A percentile compares a stretch with the other conserved stretches of the same genome.
Conservation (phyloP, 2,329 filamentous ascomycete species). For the Claviceps maximensis region DNA sequence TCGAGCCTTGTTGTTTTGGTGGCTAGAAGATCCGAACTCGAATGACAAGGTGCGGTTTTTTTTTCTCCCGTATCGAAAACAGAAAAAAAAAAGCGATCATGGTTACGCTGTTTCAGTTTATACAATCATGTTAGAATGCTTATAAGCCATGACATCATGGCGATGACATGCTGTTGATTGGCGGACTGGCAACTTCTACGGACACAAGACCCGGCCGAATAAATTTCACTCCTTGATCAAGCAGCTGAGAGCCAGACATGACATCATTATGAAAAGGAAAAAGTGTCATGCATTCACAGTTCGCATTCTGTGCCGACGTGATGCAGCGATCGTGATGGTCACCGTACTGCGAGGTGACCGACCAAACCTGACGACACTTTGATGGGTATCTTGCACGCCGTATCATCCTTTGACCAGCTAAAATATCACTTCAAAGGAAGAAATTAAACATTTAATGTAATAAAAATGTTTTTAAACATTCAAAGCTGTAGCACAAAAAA, state of each 20-base stretch:
- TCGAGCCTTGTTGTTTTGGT: not conserved
- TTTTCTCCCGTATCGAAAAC: not conserved
- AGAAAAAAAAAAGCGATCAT: not conserved
- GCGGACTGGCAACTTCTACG: not conserved
- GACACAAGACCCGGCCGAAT: not conserved
- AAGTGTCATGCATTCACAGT: not conserved
- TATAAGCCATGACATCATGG: conserved; percentile 3
- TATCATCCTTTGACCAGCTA: too few species aligned
- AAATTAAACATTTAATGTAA: too few species aligned
- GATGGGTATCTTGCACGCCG: too few species aligned
- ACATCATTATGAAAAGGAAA: conserved; percentile 1
- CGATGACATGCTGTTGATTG: not conserved
- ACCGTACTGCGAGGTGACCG: not conserved
- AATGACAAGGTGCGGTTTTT: too few species aligned
- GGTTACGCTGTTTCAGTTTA: not conserved
- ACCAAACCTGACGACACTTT: not conserved
- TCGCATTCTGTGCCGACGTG: not conserved
- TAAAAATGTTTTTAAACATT: too few species aligned
- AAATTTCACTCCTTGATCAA: not conserved
- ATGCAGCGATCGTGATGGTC: not conserved
- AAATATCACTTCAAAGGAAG: too few species aligned
- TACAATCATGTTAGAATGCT: not conserved
- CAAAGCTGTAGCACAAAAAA: not conserved
- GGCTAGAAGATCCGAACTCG: too few species aligned
- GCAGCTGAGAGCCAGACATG: not conserved